Base-by-base conservation (phyloP, 352 stramenopile genomes). In the Phytophthora aleatoria region DNA sequence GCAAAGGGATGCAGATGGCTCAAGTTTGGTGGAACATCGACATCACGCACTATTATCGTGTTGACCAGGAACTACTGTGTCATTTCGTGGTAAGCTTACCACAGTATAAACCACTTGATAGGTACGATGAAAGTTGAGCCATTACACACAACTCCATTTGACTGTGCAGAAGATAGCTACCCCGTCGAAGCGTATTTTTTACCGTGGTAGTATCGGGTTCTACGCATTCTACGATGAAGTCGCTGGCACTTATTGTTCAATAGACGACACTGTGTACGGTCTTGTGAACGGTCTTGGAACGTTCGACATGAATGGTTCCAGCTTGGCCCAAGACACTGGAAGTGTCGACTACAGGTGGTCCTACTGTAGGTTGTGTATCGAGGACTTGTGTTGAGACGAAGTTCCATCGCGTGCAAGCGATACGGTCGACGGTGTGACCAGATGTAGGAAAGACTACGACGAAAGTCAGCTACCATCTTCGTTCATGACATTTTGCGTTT, bases 21-120 rank as follows among this genome's bases (percentile, higher is more conserved):
- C 33, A 12, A 2, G 11, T 33, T 33, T 72, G 58, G 64, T 72
- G 64, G 58, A 72, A 68, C 49, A 61, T 69, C 13, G 31, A 60
- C 15, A 27, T 52, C 47, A 68, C 53, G 6, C 52, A 64, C 44
- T 72, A 64, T 20, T 57, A 61, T 35, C 3, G 1, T 2, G 16
- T 41, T 2, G 3, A 16, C 5, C 24, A 45, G 7, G 41, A 26
- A 5, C 12, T 27, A 3, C n/a, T 72, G 2, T 72, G 58, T 42
- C 64, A 68, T 15, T 69, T 49, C 36, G 50, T 57, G 5, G 35
- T 20, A 20, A 20, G 20, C 20, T 20, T 49, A 10, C 50, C 36
- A 8, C 60, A 63, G 11, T 68, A 68, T 36, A 68, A 63, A 45
- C 15, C 63, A 63, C 16, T 15, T 63, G 24, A 16, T 63, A 2